Conservation (phyloP, 208 protist genomes). For the Tritrichomonas musculus region DNA sequence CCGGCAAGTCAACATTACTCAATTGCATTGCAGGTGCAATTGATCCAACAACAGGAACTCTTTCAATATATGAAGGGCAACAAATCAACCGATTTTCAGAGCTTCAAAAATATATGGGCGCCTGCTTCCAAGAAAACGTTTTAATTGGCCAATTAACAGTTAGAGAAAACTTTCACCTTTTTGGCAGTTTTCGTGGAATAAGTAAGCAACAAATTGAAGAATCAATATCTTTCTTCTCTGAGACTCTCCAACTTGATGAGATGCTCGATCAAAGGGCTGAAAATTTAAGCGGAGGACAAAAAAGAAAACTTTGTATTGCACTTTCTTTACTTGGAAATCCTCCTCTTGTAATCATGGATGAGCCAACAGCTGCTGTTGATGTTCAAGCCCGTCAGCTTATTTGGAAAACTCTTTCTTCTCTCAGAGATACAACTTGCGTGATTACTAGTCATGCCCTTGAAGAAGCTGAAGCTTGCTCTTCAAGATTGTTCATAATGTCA, state of each 20-base stretch:
- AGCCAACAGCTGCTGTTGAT: slow-evolving; percentile 30
- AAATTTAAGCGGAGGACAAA: slow-evolving; percentile 29
- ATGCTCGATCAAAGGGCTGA: background rate
- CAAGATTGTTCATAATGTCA: background rate
- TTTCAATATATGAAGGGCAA: background rate
- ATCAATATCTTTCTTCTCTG: background rate
- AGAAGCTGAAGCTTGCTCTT: background rate
- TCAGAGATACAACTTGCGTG: background rate
- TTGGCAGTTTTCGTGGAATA: background rate
- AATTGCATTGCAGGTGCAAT: background rate
- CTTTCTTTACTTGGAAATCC: slow-evolving; percentile 19
- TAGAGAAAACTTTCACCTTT: background rate
- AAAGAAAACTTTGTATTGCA: slow-evolving; percentile 29
- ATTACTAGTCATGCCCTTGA: background rate
- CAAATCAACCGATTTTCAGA: background rate
- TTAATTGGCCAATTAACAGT: background rate
- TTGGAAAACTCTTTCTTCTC: slow-evolving; percentile 5
- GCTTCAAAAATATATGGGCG: background rate
- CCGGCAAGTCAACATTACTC: background rate
- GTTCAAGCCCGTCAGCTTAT: background rate
- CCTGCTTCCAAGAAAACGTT: slow-evolving; percentile 19
- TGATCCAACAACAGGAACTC: background rate
- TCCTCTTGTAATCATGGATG: slow-evolving; percentile 31
- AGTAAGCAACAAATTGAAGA: background rate
- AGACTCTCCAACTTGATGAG: background rate